Base-by-base conservation (phyloP, 2,329 filamentous ascomycete genomes). In the Ophiosphaerella herpotricha region DNA sequence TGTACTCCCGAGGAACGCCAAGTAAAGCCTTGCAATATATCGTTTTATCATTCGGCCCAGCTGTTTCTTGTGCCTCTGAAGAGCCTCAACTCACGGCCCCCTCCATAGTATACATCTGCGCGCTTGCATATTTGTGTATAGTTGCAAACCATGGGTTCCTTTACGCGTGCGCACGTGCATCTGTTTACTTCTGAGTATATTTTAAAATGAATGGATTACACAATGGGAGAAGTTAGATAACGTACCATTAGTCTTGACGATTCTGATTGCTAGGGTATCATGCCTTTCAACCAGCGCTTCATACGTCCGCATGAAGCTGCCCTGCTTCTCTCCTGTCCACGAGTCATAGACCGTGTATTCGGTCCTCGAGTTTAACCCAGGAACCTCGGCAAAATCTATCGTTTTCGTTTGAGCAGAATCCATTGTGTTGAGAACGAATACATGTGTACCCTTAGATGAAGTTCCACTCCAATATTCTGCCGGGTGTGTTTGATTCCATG, bases 401-500 rank as follows among this genome's bases (percentile, higher is more conserved):
- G 39, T 52, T 43, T 62, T 64, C 3, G 35, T 55, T 9, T 51
- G 36, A 0, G 55, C 46, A 5, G 41, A 48, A 13, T 57, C 47
- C 26, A 53, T 43, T n/a, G 63, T 61, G 39, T 70, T 70, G 34
- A 70, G 52, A n/a, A 58, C 49, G 21, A 70, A 57, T 2, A 70
- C 61, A 33, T 67, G 46, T 1, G 56, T 62, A 1, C 65, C 64
- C 11, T 60, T 52, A 1, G 50, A 58, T 13, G 58, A 62, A 11
- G 42, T n/a, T 0, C 66, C 64, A 32, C 58, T 61, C 66, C 64
- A 68, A 35, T 57, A 68, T 43, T 68, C 66, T 6, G 64, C 64
- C 1, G 66, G 64, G 42, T 58, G 61, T 2, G 55, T 50, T 13
- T 65, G 57, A 55, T 84, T 79, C 63, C 75, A 82, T 0, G 79